These are phyloP conservation scores for Erythrophleum ivorense DNA, from an alignment of 331 rosid genomes.

Conservation along the genomic window DNA sequence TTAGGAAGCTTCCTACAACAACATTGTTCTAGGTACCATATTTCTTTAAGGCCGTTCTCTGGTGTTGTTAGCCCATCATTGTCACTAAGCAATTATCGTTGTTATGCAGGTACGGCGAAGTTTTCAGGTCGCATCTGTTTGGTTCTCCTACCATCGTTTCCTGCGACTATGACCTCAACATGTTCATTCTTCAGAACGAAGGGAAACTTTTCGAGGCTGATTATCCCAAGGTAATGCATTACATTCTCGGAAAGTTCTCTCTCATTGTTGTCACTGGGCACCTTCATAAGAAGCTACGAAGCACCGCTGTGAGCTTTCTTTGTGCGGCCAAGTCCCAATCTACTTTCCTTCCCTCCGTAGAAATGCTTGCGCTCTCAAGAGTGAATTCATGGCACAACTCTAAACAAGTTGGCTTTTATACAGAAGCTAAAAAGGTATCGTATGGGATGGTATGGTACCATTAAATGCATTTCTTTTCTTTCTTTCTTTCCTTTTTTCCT, in stretches of 20 bases:
- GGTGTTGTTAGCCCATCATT: constrained; percentile 15
- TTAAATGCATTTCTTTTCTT: neutral
- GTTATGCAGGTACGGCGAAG: constrained; percentile 71
- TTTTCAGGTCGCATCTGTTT: constrained; percentile 78
- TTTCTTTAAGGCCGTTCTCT: neutral
- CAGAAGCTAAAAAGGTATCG: constrained; percentile 66
- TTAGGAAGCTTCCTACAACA: constrained; percentile 64
- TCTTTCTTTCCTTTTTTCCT: neutral
- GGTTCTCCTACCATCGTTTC: constrained; percentile 79
- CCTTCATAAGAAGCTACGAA: constrained; percentile 73
- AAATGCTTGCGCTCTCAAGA: constrained; percentile 56
- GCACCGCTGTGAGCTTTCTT: constrained; percentile 47
- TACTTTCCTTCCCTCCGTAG: constrained; percentile 53
- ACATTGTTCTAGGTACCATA: constrained; percentile 62
- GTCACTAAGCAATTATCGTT: constrained; percentile 8
- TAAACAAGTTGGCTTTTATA: constrained; percentile 53
- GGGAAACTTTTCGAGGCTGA: constrained; percentile 66
- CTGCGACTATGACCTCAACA: constrained; percentile 72
- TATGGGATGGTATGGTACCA: constrained; percentile 19
- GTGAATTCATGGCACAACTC: constrained; percentile 61
- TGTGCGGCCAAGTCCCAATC: constrained; percentile 58
- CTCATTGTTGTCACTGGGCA: constrained; percentile 59
- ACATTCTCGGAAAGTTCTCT: constrained; percentile 65
- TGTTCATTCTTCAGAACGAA: constrained; percentile 80
- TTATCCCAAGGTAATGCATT: constrained; percentile 75